Evolutionary conservation across 2,329 filamentous ascomycete genomes (phyloP).

Genomic region (Penicillium sp.): DNA sequence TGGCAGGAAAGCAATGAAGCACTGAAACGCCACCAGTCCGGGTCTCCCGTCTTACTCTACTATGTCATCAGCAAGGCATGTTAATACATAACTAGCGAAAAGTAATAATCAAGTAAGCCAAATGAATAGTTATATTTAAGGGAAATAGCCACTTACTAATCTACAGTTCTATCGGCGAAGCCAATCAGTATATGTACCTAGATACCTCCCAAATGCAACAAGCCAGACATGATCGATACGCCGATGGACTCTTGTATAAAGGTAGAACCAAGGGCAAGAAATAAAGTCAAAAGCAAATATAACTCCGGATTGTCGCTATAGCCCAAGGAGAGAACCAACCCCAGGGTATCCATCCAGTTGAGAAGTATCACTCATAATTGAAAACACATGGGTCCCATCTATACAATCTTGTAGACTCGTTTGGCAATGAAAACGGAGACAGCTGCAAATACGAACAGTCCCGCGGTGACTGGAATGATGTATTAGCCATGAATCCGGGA

Average conservation of each 20-base stretch:
- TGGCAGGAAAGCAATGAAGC: background rate
- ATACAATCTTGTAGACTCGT: conserved; percentile 76
- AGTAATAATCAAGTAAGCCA: background rate
- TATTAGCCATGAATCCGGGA: conserved; percentile 5
- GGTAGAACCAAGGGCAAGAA: background rate
- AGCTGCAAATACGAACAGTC: conserved; percentile 72
- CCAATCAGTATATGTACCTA: background rate
- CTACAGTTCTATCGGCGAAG: conserved; percentile 8
- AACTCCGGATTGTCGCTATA: background rate
- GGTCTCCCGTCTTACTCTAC: too few relatives aligned
- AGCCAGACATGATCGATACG: background rate
- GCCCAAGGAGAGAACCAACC: background rate
- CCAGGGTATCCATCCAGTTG: conserved; percentile 11
- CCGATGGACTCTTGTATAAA: too few relatives aligned
- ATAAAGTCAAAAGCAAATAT: background rate
- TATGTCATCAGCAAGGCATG: background rate
- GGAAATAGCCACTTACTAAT: conserved; percentile 1
- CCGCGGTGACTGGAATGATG: conserved; percentile 57
- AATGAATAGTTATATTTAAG: background rate
- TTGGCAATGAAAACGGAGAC: conserved; percentile 79
- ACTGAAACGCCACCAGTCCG: background rate
- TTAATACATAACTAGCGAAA: background rate
- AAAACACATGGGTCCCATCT: conserved; percentile 4
- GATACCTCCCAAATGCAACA: background rate
- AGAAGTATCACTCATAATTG: background rate